Base-by-base conservation (phyloP, 208 protist species). In the Acanthamoeba rhysodes region DNA sequence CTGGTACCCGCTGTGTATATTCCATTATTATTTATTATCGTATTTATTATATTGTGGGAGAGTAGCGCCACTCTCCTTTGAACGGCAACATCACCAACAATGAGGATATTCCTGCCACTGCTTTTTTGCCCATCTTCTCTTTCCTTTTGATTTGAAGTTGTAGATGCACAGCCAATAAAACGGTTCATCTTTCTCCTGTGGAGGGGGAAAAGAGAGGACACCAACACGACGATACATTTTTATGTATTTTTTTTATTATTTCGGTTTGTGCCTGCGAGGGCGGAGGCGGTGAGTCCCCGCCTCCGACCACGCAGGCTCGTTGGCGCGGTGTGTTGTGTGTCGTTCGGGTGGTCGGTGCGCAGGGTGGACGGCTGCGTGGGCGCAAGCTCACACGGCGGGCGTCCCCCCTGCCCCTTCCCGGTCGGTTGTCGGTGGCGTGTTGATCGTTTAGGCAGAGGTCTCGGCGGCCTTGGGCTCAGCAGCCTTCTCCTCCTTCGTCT, bases 401-500 rank as follows among this genome's bases (percentile, higher is more conserved):
- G 62, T 22, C 18, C 16, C 9, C 24, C 12, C 62, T 68, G 62
- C 62, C 27, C 62, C 62, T 29, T 68, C 57, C 70, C 16, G 70
- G 34, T 78, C 70, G 32, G 16, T 78, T 20, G 53, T 20, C 1
- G 53, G 16, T 20, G 16, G 53, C 4, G 1, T 22, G 53, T 78
- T 8, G 27, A 29, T 9, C 0, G 34, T 78, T 85, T 85, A 85
- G 78, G 78, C 78, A 27, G 78, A 85, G 48, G 45, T 34, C 45
- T 50, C 78, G 27, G 34, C 78, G 45, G 78, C 27, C 78, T 85
- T 85, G 24, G 78, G 48, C 78, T 85, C 78, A 24, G 78, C 78
- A 27, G 78, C 48, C 78, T 85, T 59, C 78, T 85, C 78, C 37
- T 41, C 41, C 74, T 82, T 82, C 1, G 74, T 82, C 78, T 85